Evolutionary conservation across 2,329 filamentous ascomycete genomes (phyloP), one percentile per base, ranked within the genome.

Genomic region (Berkeleyomyces basicola): DNA sequence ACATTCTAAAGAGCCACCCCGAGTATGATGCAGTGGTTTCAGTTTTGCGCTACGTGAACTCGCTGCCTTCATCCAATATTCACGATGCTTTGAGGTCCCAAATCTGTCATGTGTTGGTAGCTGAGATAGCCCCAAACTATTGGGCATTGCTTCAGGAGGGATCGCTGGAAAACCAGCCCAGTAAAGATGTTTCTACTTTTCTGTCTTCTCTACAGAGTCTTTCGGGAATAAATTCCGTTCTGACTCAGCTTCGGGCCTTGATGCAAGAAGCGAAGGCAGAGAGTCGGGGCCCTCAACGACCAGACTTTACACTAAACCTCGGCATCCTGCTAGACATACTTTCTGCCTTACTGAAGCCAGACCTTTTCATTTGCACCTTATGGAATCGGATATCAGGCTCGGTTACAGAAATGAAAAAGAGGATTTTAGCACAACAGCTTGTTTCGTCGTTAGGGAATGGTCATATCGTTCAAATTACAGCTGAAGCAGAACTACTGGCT

Each of bases 101-200:
- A 68, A 82, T 96, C 40, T 77, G 92, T 61, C 85, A 90, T 69
- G 75, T 82, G 2, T 74, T 99, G 43, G 83, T 95, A 64, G 84
- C 81, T 14, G 82, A 84, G 40, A 90, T 87, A 36, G 76, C 90
- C 6, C 87, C 88, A 1, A 88, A 91, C 70, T 95, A 92, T 72
- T 97, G 93, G 92, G 70, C 77, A 2, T 69, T 82, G 7, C 70
- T 92, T 14, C 73, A 76, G 44, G 78, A 81, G 63, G 74, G 74
- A n/a, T 71, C 70, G 2, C 39, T 70, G 43, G 66, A 31, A 63
- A 64, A 9, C 65, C 61, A 44, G 43, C 59, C 4, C 58, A 66
- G 37, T 7, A 68, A 67, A 33, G 78, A 79, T 46, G 67, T 77
- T 0, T 71, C 74, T 47, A 71, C 80, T 1, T 73, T 97, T 14